Percentiles rank a stretch among this genome's conserved stretches.
Conservation (phyloP, 2,329 filamentous ascomycete species). For the Phoma sp. region DNA sequence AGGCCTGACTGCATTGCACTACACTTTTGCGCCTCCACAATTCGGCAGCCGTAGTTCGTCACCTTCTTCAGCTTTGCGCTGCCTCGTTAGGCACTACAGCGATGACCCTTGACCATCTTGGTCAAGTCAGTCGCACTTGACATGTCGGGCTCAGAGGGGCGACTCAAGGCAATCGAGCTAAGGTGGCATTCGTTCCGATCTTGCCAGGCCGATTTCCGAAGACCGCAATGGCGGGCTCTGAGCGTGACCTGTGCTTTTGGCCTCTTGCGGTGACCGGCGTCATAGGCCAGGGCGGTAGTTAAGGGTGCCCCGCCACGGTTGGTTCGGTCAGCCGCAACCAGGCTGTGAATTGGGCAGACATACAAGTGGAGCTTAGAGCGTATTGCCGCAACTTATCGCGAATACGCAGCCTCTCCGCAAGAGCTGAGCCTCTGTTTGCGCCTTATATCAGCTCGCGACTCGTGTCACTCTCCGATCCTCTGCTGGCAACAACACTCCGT, state of each 20-base stretch:
- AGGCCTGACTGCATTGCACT: conserved; percentile 1
- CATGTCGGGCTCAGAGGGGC: not conserved
- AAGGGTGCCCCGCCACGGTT: conserved; percentile 31
- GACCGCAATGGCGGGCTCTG: conserved; percentile 8
- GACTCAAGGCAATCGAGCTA: conserved; percentile 1
- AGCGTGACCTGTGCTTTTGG: conserved; percentile 8
- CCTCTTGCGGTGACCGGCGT: conserved; percentile 19
- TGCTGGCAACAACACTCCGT: conserved; percentile 4
- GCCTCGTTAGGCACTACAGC: not conserved
- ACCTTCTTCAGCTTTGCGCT: conserved; percentile 6
- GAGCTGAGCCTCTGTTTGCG: conserved; percentile 12
- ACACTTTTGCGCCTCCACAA: conserved; percentile 9
- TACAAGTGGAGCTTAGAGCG: conserved; percentile 18
- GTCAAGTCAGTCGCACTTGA: not conserved
- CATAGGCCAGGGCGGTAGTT: conserved; percentile 29
- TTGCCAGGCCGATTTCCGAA: conserved; percentile 14
- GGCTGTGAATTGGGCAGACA: conserved; percentile 36
- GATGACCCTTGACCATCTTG: conserved; percentile 4
- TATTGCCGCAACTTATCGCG: conserved; percentile 4
- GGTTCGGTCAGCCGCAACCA: conserved; percentile 35
- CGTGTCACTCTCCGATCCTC: not conserved
- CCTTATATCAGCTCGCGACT: conserved; percentile 9
- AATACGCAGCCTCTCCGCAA: conserved; percentile 11
- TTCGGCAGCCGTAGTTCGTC: conserved; percentile 1
- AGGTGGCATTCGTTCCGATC: conserved; percentile 1